Percentiles rank a stretch among this genome's conserved stretches.
These are phyloP conservation scores for Lasiosphaeria hispida DNA, from an alignment of 495 filamentous ascomycete genomes.

Conservation along the genomic window DNA sequence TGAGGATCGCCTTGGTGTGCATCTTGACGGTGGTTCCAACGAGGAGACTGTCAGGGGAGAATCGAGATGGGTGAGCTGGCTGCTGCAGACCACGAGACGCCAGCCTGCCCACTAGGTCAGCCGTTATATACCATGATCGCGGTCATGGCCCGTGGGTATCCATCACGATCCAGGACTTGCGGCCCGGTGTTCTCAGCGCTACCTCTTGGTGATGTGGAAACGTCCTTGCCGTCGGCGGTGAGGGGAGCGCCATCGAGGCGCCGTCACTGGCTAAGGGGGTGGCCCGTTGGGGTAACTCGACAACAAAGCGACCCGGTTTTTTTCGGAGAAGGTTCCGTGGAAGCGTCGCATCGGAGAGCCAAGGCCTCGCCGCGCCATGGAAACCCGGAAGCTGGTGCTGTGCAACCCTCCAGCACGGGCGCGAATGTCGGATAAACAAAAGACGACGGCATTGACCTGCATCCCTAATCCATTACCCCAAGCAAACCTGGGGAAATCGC, in stretches of 20 bases:
- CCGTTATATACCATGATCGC: no score
- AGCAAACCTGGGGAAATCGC: conserved; percentile 1
- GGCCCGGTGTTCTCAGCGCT: no score
- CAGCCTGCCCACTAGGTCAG: no score
- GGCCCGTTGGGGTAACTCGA: background rate
- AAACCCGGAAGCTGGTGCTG: conserved; percentile 14
- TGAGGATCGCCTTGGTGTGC: conserved; percentile 23
- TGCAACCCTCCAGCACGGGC: background rate
- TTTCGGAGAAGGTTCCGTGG: conserved; percentile 24
- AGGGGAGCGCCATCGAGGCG: no score
- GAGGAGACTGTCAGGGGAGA: background rate
- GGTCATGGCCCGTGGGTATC: no score
- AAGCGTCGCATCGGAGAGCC: conserved; percentile 20
- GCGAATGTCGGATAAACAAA: background rate
- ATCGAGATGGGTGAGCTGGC: conserved; percentile 3
- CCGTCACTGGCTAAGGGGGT: background rate
- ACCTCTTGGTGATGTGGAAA: no score
- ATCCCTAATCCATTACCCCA: conserved; percentile 7
- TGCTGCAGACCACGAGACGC: background rate
- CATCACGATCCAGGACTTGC: no score
- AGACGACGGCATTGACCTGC: conserved; percentile 2
- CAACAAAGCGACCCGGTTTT: conserved; percentile 18
- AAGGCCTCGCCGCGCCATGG: conserved; percentile 8
- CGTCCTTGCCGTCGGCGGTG: no score
- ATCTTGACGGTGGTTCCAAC: conserved; percentile 15